Evolutionary conservation across 345 rosid genomes (phyloP), one percentile per base, ranked within the genome.

Genomic region (Pistacia integerrima): DNA sequence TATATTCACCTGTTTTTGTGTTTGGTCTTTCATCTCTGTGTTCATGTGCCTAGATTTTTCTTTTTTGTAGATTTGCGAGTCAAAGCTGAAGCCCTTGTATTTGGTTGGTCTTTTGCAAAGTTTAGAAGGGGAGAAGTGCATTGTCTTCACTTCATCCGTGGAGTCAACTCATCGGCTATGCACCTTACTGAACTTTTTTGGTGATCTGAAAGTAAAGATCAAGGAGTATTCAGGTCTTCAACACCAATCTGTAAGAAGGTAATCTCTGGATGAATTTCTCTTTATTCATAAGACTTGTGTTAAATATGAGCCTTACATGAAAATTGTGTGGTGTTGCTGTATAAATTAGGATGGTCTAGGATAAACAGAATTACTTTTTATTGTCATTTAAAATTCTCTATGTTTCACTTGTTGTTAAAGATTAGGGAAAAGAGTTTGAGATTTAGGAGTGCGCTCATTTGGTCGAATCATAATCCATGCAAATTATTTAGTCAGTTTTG

Each of bases 181-280:
- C 85, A 89, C 86, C 76, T 81, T 95, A 61, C 87, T 95, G 73
- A 90, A 90, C 81, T 87, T 84, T 80, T 95, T 95, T 77, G 92
- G 76, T 69, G 97, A 92, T 69, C 65, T 93, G 75, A 84, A 86
- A 13, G 77, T 93, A 69, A 95, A 90, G 82, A 89, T 93, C 80
- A 90, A 90, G 79, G 98, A 92, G 80, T 95, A 92, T 87, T 93
- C 99, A 1, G 89, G 98, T 69, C 91, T 87, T 83, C 96, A 89
- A 64, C 91, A 77, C 74, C 98, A 93, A 81, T 85, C 93, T 75
- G 73, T 83, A 51, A 90, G 99, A 78, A 93, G 98, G 99, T 95
- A 82, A 82, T 54, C 14, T 69, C 33, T 64, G 18, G 55, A 60
- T 72, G 63, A 36, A 30, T 13, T 80, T 62, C 41, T 49, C 44